phyloP scores from a whole-genome alignment of 1,139 yeast species.

The Scheffersomyces quercinus region DNA sequence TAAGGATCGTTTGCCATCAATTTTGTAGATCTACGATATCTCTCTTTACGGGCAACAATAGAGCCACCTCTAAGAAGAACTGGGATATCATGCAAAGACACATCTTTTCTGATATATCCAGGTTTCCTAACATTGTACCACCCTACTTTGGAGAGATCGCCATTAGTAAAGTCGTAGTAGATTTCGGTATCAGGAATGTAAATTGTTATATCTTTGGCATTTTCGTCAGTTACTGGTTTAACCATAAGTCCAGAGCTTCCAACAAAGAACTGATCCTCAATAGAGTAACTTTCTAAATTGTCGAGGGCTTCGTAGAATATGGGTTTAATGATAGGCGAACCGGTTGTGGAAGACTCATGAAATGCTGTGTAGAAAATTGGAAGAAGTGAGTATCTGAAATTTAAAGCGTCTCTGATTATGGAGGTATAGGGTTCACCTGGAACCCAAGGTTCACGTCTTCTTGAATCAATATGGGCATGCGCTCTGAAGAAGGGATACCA shows the following conservation, averaged over 20 bases:
- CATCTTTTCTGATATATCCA: conserved; percentile 23
- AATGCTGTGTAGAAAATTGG: conserved; percentile 86
- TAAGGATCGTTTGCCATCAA: conserved; percentile 84
- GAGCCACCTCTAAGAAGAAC: conserved; percentile 77
- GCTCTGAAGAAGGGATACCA: conserved; percentile 97
- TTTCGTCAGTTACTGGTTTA: conserved; percentile 75
- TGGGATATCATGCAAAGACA: conserved; percentile 68
- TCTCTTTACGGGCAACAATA: conserved; percentile 63
- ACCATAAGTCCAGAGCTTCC: conserved; percentile 75
- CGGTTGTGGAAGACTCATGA: conserved; percentile 57
- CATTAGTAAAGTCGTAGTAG: conserved; percentile 58
- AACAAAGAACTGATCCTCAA: conserved; percentile 84
- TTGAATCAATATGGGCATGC: conserved; percentile 92
- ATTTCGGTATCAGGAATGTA: conserved; percentile 64
- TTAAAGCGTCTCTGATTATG: conserved; percentile 67
- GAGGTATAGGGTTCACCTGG: conserved; percentile 74
- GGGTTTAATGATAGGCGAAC: conserved; percentile 77
- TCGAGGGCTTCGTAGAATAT: conserved; percentile 66
- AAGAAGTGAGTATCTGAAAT: conserved; percentile 69
- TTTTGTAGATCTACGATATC: conserved; percentile 77
- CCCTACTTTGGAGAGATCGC: conserved; percentile 1
- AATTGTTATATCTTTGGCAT: conserved; percentile 44
- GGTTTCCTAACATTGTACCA: conserved; percentile 12
- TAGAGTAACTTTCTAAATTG: conserved; percentile 47
- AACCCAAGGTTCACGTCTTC: conserved; percentile 91